Evolutionary conservation across 2,329 filamentous ascomycete genomes (phyloP), one percentile per base, ranked within the genome.

Genomic region (Phaeoacremonium minimum): DNA sequence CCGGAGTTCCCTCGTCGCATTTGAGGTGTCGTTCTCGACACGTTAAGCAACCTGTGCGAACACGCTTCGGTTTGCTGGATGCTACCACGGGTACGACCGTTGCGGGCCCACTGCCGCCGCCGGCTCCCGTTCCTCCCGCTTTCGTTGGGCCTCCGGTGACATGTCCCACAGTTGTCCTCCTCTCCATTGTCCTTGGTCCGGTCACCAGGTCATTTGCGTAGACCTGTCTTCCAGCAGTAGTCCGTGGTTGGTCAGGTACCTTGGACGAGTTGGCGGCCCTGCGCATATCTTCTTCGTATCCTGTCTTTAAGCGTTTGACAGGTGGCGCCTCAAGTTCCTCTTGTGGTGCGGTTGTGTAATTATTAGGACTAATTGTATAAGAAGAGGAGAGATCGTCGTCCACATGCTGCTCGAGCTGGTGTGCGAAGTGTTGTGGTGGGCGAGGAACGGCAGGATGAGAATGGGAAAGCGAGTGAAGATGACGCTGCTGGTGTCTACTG

Each of bases 11-110:
- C 59, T 95, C 88, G 54, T 95, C 90, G 58, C 90, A 95, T 60
- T 95, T 95, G 35, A 95, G 68, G 67, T 95, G 90, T 32, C 89
- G 73, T 58, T 95, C 86, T 48, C 90, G 75, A 60, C 90, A 96
- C 3, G 90, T 96, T 46, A 95, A 66, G 57, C 90, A 96, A 26
- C 90, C 90, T 4, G 90, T 96, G 32, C 91, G 80, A 14, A 94
- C 88, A 46, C 90, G 75, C 63, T 84, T 91, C n/a, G 87, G 81
- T 58, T 90, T 91, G 44, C 54, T 61, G 18, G 54, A 53, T 7
- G 51, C n/a, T 26, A 26, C 46, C 13, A 43, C 46, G 17, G 47
- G 7, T 15, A 19, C 26, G 8, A 30, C n/a, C 14, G 15, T 28
- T 13, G 6, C 33, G 8, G 20, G n/a, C 22, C 33, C 20, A 28